Percentiles rank a stretch among this genome's conserved stretches.
phyloP scores from a whole-genome alignment of 1,284 basidiomycete genomes.

The Anthracocystis panici-leucophaei region DNA sequence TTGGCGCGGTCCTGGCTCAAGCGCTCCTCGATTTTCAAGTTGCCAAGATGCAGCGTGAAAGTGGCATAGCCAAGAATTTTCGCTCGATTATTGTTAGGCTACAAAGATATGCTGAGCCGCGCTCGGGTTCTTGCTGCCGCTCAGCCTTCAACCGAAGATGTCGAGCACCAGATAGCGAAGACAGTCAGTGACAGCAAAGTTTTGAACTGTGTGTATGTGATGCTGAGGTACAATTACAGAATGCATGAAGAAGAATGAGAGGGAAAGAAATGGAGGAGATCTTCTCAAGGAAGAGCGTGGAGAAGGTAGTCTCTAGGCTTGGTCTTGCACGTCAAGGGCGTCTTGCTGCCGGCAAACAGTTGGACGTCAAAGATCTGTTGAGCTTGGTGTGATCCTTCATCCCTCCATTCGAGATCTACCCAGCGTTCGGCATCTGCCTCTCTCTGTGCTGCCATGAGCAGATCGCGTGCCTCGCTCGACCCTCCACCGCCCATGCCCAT shows the following conservation, averaged over 20 bases:
- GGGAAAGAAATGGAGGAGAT: neutral
- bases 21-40: neutral
- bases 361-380: constrained; percentile 51
- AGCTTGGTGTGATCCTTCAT: constrained; percentile 42
- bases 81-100: neutral
- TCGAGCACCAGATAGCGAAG: neutral
- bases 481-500: constrained; percentile 32
- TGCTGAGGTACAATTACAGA: constrained; percentile 35
- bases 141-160: neutral
- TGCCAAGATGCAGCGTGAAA: constrained; percentile 14
- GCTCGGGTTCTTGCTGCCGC: neutral
- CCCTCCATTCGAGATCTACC: constrained; percentile 65
- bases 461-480: constrained; percentile 46
- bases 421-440: constrained; percentile 67
- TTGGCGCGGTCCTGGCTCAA: neutral
- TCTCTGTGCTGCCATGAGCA: constrained; percentile 59
- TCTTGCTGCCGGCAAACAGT: constrained; percentile 56
- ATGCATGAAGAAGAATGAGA: neutral
- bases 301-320: constrained; percentile 59
- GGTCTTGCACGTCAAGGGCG: constrained; percentile 46
- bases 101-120: neutral
- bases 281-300: constrained; percentile 33
- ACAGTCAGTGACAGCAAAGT: neutral
- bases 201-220: neutral
- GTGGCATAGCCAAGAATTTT: neutral